Evolutionary conservation across 768 basidiomycete species (phyloP).

Genomic region (Pisolithus tinctorius): DNA sequence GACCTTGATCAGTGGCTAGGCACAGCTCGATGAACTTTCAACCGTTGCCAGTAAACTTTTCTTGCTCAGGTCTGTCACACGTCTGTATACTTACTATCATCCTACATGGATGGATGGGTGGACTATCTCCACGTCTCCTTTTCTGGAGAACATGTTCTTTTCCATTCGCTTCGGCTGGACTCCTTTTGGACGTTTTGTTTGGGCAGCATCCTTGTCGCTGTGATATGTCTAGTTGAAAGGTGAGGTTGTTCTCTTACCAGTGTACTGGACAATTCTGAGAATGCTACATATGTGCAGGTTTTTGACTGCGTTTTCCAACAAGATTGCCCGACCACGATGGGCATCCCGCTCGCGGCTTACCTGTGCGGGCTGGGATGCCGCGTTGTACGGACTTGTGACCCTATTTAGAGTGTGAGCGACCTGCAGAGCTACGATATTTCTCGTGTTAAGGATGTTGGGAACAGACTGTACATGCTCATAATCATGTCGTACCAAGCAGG

Average conservation of each 20-base stretch:
- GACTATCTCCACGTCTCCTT: slow-evolving; percentile 39
- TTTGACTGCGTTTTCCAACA: slow-evolving; percentile 43
- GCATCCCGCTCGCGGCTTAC: slow-evolving; percentile 36
- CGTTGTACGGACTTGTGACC: slow-evolving; percentile 51
- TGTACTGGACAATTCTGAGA: slow-evolving; percentile 1
- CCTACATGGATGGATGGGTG: slow-evolving; percentile 38
- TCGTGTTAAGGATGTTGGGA: neutral
- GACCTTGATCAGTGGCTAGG: too few relatives aligned
- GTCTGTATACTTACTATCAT: neutral
- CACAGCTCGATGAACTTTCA: too few relatives aligned
- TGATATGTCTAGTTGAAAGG: slow-evolving; percentile 55
- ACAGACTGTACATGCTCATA: slow-evolving; percentile 65
- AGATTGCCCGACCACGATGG: slow-evolving; percentile 39
- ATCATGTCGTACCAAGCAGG: slow-evolving; percentile 67
- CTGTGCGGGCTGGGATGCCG: slow-evolving; percentile 46
- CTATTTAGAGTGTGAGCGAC: slow-evolving; percentile 52
- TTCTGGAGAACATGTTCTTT: slow-evolving; percentile 41
- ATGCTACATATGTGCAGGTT: slow-evolving; percentile 28
- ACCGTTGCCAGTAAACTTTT: too few relatives aligned
- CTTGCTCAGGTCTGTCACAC: neutral
- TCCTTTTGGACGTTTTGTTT: slow-evolving; percentile 44
- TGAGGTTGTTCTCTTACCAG: slow-evolving; percentile 19
- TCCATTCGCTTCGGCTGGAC: slow-evolving; percentile 35
- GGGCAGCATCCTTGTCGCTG: slow-evolving; percentile 36
- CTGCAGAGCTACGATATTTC: neutral